Conservation (phyloP, 176 grass and related monocot species). For the Hordeum vulgare region DNA sequence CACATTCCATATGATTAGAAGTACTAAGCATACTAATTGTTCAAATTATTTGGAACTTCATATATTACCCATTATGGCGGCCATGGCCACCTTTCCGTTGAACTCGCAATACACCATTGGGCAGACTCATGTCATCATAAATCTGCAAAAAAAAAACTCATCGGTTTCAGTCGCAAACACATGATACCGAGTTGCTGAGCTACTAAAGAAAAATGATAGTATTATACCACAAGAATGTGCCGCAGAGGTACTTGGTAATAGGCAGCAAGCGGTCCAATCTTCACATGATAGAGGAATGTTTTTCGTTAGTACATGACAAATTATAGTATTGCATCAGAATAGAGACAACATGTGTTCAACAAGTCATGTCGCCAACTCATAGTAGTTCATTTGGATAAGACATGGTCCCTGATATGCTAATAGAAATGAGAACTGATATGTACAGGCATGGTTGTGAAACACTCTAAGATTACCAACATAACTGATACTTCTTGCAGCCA, state of each 20-base stretch:
- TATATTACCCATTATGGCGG: constrained; percentile 82
- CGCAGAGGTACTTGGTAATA: constrained; percentile 92
- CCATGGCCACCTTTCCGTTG: constrained; percentile 91
- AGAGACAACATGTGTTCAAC: not conserved
- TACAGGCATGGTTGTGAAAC: not conserved
- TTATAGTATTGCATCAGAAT: not conserved
- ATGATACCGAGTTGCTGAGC: not conserved
- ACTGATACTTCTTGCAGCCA: not conserved
- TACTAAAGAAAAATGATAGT: constrained; percentile 27
- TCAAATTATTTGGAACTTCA: not conserved
- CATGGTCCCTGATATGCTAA: not conserved
- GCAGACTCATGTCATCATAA: constrained; percentile 91
- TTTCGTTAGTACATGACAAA: constrained; percentile 6
- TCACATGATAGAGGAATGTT: constrained; percentile 13
- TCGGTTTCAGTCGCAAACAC: not conserved
- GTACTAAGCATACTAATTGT: constrained; percentile 10
- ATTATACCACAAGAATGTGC: constrained; percentile 71
- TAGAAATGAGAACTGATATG: not conserved
- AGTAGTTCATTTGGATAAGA: not conserved
- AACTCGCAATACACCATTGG: constrained; percentile 79
- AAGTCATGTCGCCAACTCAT: not conserved
- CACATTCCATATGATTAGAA: not conserved
- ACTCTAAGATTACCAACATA: not conserved
- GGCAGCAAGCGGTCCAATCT: constrained; percentile 72
- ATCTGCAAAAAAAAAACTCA: constrained; percentile 34